Conservation (phyloP, 306 rosid genomes). For the Aeschynomene evenia region DNA sequence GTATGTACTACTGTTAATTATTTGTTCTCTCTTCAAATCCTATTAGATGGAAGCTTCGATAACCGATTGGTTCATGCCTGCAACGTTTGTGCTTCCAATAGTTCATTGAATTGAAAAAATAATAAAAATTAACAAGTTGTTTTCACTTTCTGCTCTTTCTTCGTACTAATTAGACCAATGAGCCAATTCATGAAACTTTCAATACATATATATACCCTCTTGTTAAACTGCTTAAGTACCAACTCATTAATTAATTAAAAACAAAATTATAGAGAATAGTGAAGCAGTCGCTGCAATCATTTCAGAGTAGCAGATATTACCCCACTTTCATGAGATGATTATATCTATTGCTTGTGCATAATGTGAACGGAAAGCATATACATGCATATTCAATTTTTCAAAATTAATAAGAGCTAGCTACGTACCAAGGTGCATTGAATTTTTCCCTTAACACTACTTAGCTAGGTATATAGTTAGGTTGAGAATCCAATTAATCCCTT, state of each 20-base stretch:
- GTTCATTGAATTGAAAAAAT: neutral
- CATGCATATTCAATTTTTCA: neutral
- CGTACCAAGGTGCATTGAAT: conserved; percentile 2
- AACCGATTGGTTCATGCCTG: too few relatives aligned
- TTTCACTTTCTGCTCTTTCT: conserved; percentile 21
- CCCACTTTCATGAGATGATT: conserved; percentile 6
- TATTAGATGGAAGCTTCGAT: too few relatives aligned
- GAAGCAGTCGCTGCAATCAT: conserved; percentile 18
- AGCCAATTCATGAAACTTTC: conserved; percentile 11
- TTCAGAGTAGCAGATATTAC: neutral
- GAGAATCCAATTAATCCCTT: neutral
- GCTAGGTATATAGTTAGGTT: too few relatives aligned
- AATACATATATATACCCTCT: too few relatives aligned
- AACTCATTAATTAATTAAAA: too few relatives aligned
- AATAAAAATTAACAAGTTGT: neutral
- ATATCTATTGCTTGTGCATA: neutral
- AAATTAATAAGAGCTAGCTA: neutral
- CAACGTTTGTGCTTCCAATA: neutral
- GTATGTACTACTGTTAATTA: too few relatives aligned
- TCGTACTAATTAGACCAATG: conserved; percentile 5
- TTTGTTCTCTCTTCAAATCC: too few relatives aligned
- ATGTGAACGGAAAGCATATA: neutral
- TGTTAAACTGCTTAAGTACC: neutral
- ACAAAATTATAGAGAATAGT: neutral
- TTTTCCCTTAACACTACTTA: too few relatives aligned